Evolutionary conservation across 768 basidiomycete species (phyloP).

Genomic region (Boletus eberwhitei): DNA sequence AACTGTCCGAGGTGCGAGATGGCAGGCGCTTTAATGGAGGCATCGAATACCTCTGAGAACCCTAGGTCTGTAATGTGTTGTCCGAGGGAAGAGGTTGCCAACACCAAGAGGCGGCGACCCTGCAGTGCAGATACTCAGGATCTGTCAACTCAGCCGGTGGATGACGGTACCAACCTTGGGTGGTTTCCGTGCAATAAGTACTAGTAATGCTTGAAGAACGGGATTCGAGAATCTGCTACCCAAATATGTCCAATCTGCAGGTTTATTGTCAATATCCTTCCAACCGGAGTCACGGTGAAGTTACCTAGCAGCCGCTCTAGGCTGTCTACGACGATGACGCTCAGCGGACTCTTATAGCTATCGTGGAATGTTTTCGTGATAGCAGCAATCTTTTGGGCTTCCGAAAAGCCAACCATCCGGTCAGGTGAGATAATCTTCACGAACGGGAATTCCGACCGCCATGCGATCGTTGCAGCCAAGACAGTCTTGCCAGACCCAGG

Average conservation of each 20-base stretch:
- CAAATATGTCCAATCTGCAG: conserved; percentile 90
- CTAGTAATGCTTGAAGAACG: conserved; percentile 86
- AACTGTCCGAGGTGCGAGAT: conserved; percentile 68
- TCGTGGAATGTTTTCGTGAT: conserved; percentile 93
- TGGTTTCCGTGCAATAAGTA: conserved; percentile 83
- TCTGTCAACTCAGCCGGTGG: neutral
- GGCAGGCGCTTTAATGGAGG: conserved; percentile 81
- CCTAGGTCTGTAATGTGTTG: conserved; percentile 86
- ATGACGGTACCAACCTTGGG: conserved; percentile 67
- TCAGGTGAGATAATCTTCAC: conserved; percentile 97
- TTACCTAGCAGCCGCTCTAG: conserved; percentile 88
- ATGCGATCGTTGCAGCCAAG: conserved; percentile 89
- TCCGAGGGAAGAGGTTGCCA: conserved; percentile 89
- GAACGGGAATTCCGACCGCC: conserved; percentile 92
- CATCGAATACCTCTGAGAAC: conserved; percentile 84
- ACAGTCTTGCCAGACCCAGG: conserved; percentile 95
- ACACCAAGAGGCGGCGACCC: conserved; percentile 88
- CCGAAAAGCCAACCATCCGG: conserved; percentile 95
- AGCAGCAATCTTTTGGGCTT: conserved; percentile 84
- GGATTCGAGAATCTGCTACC: conserved; percentile 96
- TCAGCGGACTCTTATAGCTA: conserved; percentile 95
- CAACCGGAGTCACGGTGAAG: conserved; percentile 19
- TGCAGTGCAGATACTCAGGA: conserved; percentile 31
- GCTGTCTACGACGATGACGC: conserved; percentile 93
- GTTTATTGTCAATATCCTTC: conserved; percentile 4